Evolutionary conservation across 1,139 yeast genomes (phyloP), one percentile per base, ranked within the genome.

Genomic region (Nakaseomyces nivariensis): DNA sequence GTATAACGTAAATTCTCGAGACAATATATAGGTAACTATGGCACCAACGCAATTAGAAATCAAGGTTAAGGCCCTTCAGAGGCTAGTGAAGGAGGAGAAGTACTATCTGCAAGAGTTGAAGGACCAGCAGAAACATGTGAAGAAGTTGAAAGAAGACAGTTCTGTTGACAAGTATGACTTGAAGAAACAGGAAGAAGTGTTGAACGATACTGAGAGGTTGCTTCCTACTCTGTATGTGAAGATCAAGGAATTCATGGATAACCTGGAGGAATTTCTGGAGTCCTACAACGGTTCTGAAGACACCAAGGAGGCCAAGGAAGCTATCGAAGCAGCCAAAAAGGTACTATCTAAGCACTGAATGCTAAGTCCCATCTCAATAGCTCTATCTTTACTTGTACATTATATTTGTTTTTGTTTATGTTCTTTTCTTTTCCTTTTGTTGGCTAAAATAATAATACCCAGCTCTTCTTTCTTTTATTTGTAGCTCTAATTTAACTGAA

Each of bases 41-140:
- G 77, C 90, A 2, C 96, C 96, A 45, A 72, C 89, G 1, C 81
- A 77, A 55, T 67, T 86, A 49, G 86, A 85, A 59, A 87, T 89
- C 67, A 88, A 88, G 61, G 74, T 78, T 47, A 79, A 78, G 55
- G 94, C 96, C 3, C 72, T 89, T 49, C 77, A 77, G 55, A 75
- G 96, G 54, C 73, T 90, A 38, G 61, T 84, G 49, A 87, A 87
- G 59, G 97, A 89, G 63, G 81, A 83, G 57, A 63, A 63, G 13
- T 71, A 81, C 43, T 89, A 88, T 64, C 70, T 75, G 47, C 72
- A 76, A 52, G 96, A 89, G 62, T 74, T 79, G 36, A 66, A 66
- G 13, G 88, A 85, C 50, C 88, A 85, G 57, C 73, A 76, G 45
- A 64, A 67, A n/a, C 71, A 69, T 51, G 76, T 82, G 10, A 76